Evolutionary conservation across 441 rosid genomes (phyloP).

Genomic region (Gossypium trilobum): DNA sequence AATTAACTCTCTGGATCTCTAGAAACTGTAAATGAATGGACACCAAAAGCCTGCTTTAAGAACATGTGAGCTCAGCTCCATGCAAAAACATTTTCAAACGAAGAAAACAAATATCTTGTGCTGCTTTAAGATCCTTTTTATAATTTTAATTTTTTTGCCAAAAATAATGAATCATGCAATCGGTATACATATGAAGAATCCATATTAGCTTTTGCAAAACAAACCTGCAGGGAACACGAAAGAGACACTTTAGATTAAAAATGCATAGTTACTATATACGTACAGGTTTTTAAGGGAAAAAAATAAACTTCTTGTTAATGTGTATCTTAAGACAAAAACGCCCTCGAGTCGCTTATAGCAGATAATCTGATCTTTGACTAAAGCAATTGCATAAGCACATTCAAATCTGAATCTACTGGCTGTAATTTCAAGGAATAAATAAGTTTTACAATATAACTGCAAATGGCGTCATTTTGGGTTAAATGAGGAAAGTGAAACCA

Average conservation of each 20-base stretch:
- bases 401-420: too few relatives aligned
- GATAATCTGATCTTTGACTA: neutral
- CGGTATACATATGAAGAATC: conserved; percentile 63
- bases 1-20: neutral
- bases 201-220: conserved; percentile 79
- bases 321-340: neutral
- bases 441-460: neutral
- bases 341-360: conserved; percentile 6
- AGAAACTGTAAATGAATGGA: neutral
- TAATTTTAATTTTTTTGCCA: conserved; percentile 13
- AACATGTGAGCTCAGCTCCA: conserved; percentile 18
- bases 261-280: conserved; percentile 28
- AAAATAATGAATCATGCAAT: conserved; percentile 33
- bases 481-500: conserved; percentile 9
- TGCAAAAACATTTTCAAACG: conserved; percentile 18
- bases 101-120: conserved; percentile 5
- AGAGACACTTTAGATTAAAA: conserved; percentile 72
- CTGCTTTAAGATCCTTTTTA: conserved; percentile 21
- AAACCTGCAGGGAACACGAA: conserved; percentile 94
- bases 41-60: conserved; percentile 9
- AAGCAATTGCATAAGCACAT: neutral
- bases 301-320: conserved; percentile 3
- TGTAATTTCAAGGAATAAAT: too few relatives aligned
- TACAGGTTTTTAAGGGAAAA: conserved; percentile 13
- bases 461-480: neutral